Base-by-base conservation (phyloP, 2,329 filamentous ascomycete genomes). In the Aspergillaceae sp. region DNA sequence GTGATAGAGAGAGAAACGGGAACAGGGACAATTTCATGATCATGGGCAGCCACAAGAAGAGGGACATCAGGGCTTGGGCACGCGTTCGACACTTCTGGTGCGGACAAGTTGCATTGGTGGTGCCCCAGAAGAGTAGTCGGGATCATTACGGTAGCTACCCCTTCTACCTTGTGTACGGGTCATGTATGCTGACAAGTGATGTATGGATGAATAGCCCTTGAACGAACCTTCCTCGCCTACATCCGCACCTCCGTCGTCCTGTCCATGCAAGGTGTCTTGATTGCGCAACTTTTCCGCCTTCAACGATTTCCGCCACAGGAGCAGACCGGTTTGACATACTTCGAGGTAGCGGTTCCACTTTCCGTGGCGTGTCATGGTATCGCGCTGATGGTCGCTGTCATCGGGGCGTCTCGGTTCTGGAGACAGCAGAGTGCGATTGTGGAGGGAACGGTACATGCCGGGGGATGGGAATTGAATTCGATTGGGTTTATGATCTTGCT, bases 11-110 rank as follows among this genome's bases (percentile, higher is more conserved):
- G 7, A 8, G 7, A 8, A 37, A 11, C 10, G 3, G n/a, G 29
- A 45, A 29, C 29, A 26, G 26, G 50, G 19, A 19, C 19, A 19
- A 19, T 19, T 19, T 19, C 19, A 19, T 19, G 19, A 19, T 19
- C 19, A 19, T 19, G 19, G 45, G 43, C 29, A 29, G 30, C 34
- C 47, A 49, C 43, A 43, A 43, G 33, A 27, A 51, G 11, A 45
- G 47, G 9, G 36, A 28, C 9, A 26, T 3, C 54, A 55, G 73
- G 82, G 29, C 1, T 62, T 72, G 10, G 79, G 82, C 28, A 75
- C 79, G 54, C 87, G 89, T 69, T 71, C 80, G 47, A 80, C 91
- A 59, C 78, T 97, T 37, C 92, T 98, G 67, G 87, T 84, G 51
- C 83, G 94, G 66, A n/a, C 48, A 69, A 52, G 61, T 71, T 5